Conservation (phyloP, 371 early-diverging fungal species). For the Scutellospora calospora region DNA sequence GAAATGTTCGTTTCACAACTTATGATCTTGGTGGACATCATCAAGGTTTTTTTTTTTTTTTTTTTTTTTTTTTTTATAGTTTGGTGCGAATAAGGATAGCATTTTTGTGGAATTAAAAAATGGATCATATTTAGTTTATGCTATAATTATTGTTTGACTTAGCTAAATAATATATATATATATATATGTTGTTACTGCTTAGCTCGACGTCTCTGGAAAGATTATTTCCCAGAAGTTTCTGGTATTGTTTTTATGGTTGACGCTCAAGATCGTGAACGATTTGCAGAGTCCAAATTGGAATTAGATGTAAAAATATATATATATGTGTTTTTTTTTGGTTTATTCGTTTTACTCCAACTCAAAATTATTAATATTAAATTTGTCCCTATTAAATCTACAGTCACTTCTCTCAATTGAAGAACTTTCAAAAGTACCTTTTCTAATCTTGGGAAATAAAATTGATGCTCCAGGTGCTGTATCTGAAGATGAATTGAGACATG, state of each 20-base stretch:
- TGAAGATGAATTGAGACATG: constrained; percentile 90
- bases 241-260: constrained; percentile 98
- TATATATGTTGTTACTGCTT: background rate
- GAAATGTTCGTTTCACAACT: constrained; percentile 96
- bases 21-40: constrained; percentile 97
- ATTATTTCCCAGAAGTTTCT: constrained; percentile 97
- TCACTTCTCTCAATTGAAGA: constrained; percentile 93
- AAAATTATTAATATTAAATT: background rate
- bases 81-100: too few relatives aligned
- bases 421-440: constrained; percentile 90
- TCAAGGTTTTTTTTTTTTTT: constrained; percentile 66
- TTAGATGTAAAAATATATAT: constrained; percentile 76
- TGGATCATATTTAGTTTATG: background rate
- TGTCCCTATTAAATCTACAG: constrained; percentile 52
- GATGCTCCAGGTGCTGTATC: constrained; percentile 94
- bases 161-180: too few relatives aligned
- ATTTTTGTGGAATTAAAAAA: too few relatives aligned
- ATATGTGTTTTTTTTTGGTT: background rate
- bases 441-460: constrained; percentile 98
- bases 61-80: background rate
- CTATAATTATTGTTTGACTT: background rate
- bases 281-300: constrained; percentile 93
- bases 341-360: background rate
- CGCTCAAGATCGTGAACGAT: constrained; percentile 85
- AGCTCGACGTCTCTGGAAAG: constrained; percentile 97